These are phyloP conservation scores for Meyerozyma elateridarum DNA, from an alignment of 1,139 yeast species.

Conservation along the genomic window DNA sequence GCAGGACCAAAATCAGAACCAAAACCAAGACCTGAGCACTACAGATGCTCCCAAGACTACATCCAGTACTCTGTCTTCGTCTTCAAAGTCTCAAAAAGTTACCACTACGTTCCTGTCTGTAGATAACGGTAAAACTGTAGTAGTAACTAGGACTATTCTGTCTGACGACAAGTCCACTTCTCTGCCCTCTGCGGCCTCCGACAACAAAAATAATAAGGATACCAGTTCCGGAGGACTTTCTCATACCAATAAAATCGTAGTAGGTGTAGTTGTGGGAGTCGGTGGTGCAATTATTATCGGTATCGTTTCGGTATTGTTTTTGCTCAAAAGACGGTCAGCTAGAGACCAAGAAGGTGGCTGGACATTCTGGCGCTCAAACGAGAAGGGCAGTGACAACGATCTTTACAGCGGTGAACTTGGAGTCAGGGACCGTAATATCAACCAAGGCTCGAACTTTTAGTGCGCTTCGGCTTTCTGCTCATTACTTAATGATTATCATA, in stretches of 20 bases:
- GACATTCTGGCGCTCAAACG: slow-evolving; percentile 51
- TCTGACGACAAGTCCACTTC: slow-evolving; percentile 19
- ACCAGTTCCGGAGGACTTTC: slow-evolving; percentile 30
- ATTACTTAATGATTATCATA: too few relatives aligned
- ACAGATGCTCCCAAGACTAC: too few relatives aligned
- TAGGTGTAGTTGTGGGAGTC: slow-evolving; percentile 49
- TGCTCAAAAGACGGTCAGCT: slow-evolving; percentile 30
- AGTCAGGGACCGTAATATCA: slow-evolving; percentile 40
- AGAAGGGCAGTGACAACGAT: slow-evolving; percentile 47
- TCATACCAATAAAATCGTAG: slow-evolving; percentile 41
- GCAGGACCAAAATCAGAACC: not conserved
- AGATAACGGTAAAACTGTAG: slow-evolving; percentile 27
- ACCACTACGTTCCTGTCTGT: slow-evolving; percentile 6
- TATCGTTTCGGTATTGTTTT: slow-evolving; percentile 31
- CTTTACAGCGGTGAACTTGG: slow-evolving; percentile 59
- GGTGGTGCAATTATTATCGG: slow-evolving; percentile 43
- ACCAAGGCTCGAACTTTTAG: slow-evolving; percentile 46
- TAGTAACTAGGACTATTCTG: slow-evolving; percentile 35
- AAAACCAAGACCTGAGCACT: too few relatives aligned
- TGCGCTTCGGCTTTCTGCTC: too few relatives aligned
- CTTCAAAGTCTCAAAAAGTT: slow-evolving; percentile 3
- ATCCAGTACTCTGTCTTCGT: slow-evolving; percentile 9
- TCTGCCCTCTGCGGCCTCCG: slow-evolving; percentile 24
- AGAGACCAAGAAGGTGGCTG: slow-evolving; percentile 35
- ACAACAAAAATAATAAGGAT: slow-evolving; percentile 11